Conservation (phyloP, 768 basidiomycete species). For the Trametes meyenii region DNA sequence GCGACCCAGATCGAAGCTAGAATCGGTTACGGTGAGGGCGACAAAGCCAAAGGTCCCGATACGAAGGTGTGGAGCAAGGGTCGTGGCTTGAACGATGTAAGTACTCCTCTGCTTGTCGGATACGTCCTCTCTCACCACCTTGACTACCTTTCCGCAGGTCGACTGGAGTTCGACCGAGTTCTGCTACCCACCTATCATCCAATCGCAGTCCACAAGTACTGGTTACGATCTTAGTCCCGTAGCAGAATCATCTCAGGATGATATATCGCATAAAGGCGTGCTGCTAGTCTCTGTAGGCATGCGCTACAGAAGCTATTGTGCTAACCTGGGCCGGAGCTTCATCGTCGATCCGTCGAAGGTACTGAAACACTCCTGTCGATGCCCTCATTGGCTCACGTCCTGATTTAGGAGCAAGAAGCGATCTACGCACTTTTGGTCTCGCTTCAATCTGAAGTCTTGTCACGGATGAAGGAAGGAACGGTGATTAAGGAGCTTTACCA, state of each 20-base stretch:
- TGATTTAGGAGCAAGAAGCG: slow-evolving; percentile 81
- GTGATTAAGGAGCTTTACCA: slow-evolving; percentile 81
- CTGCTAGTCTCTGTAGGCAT: slow-evolving; percentile 86
- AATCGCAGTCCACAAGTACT: slow-evolving; percentile 80
- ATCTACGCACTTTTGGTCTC: slow-evolving; percentile 80
- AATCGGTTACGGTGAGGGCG: slow-evolving; percentile 83
- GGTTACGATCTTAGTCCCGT: slow-evolving; percentile 90
- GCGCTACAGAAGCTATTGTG: slow-evolving; percentile 91
- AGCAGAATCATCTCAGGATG: slow-evolving; percentile 82
- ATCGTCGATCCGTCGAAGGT: slow-evolving; percentile 94
- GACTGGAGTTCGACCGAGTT: slow-evolving; percentile 93
- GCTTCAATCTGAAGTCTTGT: slow-evolving; percentile 75
- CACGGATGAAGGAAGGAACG: slow-evolving; percentile 78
- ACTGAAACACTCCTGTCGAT: slow-evolving; percentile 13
- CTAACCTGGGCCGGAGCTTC: slow-evolving; percentile 91
- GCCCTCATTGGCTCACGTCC: not conserved
- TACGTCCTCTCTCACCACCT: not conserved
- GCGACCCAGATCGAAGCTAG: slow-evolving; percentile 85
- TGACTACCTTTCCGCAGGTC: slow-evolving; percentile 49
- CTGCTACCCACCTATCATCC: slow-evolving; percentile 94
- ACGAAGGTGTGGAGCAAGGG: slow-evolving; percentile 90
- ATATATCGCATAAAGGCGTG: slow-evolving; percentile 86
- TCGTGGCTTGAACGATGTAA: slow-evolving; percentile 71
- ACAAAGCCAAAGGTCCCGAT: slow-evolving; percentile 80
- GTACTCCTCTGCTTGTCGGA: slow-evolving; percentile 31